A percentile compares a stretch with the other conserved stretches of the same genome.
These are phyloP conservation scores for Phytophthora hybrid DNA, from an alignment of 352 stramenopile species.

Conservation along the genomic window DNA sequence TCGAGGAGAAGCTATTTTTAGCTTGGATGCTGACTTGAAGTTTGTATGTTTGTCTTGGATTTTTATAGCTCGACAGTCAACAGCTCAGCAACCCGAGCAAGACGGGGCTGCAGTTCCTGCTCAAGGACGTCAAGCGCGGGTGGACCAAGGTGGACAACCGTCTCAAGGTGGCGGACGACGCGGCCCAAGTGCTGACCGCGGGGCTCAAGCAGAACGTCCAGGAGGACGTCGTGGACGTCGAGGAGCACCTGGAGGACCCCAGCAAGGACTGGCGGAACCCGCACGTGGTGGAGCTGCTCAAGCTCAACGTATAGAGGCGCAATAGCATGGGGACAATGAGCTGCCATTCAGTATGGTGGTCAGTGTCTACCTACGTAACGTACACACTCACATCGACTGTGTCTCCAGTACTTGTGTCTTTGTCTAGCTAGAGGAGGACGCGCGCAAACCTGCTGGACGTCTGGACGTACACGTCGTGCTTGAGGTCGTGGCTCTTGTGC, in stretches of 20 bases:
- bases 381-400: background rate
- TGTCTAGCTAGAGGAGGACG: conserved; percentile 22
- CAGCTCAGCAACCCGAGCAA: conserved; percentile 68
- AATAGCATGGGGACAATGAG: conserved; percentile 15
- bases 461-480: conserved; percentile 45
- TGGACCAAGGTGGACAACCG: conserved; percentile 77
- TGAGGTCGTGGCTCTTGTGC: conserved; percentile 19
- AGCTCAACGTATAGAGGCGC: conserved; percentile 74
- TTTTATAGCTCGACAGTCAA: conserved; percentile 55
- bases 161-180: conserved; percentile 58
- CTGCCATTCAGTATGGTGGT: conserved; percentile 11
- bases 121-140: conserved; percentile 85
- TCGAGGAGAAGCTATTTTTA: conserved; percentile 9
- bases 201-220: conserved; percentile 62
- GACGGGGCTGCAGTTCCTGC: conserved; percentile 65
- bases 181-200: conserved; percentile 48
- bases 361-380: conserved; percentile 7
- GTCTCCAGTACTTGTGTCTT: background rate
- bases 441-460: conserved; percentile 36
- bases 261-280: conserved; percentile 83
- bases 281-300: conserved; percentile 69
- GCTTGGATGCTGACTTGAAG: conserved; percentile 4
- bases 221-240: conserved; percentile 70
- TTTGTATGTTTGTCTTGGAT: conserved; percentile 10
- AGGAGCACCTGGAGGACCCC: conserved; percentile 80